A percentile compares a stretch with the other conserved stretches of the same genome.
phyloP scores from a whole-genome alignment of 192 early-diverging fungal genomes.

The Entomortierella chlamydospora region DNA sequence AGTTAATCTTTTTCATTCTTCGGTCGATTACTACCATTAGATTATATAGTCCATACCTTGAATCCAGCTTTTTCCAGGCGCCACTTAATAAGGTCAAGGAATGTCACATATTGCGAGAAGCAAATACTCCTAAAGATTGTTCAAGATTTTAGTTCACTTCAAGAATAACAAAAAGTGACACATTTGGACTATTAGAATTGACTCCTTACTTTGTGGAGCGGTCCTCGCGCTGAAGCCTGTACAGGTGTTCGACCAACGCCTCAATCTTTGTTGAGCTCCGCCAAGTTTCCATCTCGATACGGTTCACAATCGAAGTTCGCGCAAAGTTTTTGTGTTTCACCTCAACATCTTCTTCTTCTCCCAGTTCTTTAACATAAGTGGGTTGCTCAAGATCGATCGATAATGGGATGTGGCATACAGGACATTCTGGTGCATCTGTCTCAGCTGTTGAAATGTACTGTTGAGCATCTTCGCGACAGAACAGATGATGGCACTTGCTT shows the following conservation, averaged over 20 bases:
- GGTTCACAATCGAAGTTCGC: constrained; percentile 87
- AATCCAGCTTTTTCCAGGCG: constrained; percentile 89
- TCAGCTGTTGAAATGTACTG: constrained; percentile 52
- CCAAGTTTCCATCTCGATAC: constrained; percentile 91
- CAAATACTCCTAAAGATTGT: constrained; percentile 48
- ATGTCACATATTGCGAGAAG: constrained; percentile 84
- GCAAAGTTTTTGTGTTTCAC: constrained; percentile 55
- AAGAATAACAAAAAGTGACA: too few species aligned
- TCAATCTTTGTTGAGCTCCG: constrained; percentile 94
- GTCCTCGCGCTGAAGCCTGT: constrained; percentile 73
- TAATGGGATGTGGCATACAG: constrained; percentile 80
- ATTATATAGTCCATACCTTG: constrained; percentile 61
- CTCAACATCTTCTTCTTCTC: constrained; percentile 46
- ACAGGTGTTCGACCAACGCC: constrained; percentile 91
- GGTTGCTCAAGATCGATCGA: constrained; percentile 80
- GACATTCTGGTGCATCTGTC: constrained; percentile 72
- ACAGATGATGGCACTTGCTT: constrained; percentile 88
- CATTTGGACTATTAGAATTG: too few species aligned
- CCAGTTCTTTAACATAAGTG: constrained; percentile 52
- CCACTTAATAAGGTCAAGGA: constrained; percentile 92
- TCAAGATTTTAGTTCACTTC: too few species aligned
- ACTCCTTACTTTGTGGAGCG: constrained; percentile 76
- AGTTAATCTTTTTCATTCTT: too few species aligned
- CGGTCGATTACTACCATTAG: too few species aligned
- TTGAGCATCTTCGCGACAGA: constrained; percentile 87